These are phyloP conservation scores for Metschnikowia gelsemii DNA, from an alignment of 805 yeast species.

Conservation along the genomic window DNA sequence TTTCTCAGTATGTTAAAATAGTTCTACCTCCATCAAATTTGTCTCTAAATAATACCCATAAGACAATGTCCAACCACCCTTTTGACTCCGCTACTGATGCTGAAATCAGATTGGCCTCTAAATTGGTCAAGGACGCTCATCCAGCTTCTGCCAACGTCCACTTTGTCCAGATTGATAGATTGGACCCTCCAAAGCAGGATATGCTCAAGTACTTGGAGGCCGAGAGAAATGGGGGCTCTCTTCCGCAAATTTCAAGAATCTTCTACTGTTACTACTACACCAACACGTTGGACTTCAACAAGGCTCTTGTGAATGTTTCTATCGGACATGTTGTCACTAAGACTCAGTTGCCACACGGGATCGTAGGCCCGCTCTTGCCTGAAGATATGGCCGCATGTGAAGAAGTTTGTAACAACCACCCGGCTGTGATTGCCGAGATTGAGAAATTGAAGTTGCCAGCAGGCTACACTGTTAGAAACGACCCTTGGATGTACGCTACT, in stretches of 20 bases:
- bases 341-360: slow-evolving; percentile 56
- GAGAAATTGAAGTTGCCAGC: slow-evolving; percentile 65
- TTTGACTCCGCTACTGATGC: slow-evolving; percentile 58
- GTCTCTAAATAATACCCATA: neutral
- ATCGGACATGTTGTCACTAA: slow-evolving; percentile 61
- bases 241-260: slow-evolving; percentile 66
- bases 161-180: slow-evolving; percentile 63
- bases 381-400: slow-evolving; percentile 61
- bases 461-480: slow-evolving; percentile 55
- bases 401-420: slow-evolving; percentile 49
- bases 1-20: neutral
- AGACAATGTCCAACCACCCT: slow-evolving; percentile 41
- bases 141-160: slow-evolving; percentile 54
- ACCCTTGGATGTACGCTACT: slow-evolving; percentile 88
- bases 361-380: slow-evolving; percentile 69
- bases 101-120: slow-evolving; percentile 57
- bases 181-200: slow-evolving; percentile 77
- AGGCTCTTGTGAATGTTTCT: slow-evolving; percentile 68
- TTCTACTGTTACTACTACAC: slow-evolving; percentile 67
- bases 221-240: slow-evolving; percentile 48
- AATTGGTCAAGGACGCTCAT: slow-evolving; percentile 58
- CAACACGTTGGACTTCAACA: slow-evolving; percentile 54
- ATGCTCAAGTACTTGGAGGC: slow-evolving; percentile 68
- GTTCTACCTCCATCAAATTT: neutral
- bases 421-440: slow-evolving; percentile 59